Conservation (phyloP, 805 yeast genomes). For the Myxozyma melibiosi region DNA sequence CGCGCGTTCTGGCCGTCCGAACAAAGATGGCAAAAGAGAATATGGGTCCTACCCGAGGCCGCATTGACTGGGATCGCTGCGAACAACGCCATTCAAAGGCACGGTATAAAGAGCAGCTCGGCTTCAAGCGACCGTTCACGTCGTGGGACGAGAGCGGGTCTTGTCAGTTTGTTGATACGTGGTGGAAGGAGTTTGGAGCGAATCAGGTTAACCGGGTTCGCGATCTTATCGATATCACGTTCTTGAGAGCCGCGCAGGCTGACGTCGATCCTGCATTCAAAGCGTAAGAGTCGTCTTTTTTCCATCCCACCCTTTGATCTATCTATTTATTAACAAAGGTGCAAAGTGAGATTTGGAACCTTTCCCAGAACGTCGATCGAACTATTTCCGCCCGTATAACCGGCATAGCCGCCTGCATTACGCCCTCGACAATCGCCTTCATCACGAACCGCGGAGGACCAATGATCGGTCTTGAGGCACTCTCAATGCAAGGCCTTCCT, state of each 20-base stretch:
- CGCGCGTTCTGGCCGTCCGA: slow-evolving; percentile 9
- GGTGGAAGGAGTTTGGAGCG: slow-evolving; percentile 19
- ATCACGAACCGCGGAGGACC: slow-evolving; percentile 28
- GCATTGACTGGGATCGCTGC: slow-evolving; percentile 17
- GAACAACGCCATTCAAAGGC: slow-evolving; percentile 19
- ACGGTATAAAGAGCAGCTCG: slow-evolving; percentile 11
- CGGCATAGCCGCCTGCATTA: slow-evolving; percentile 18
- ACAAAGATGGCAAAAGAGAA: not conserved
- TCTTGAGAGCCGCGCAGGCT: slow-evolving; percentile 15
- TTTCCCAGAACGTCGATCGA: slow-evolving; percentile 24
- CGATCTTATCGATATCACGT: slow-evolving; percentile 15
- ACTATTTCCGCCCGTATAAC: slow-evolving; percentile 4
- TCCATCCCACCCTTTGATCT: not conserved
- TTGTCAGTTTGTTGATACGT: slow-evolving; percentile 6
- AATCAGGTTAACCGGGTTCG: slow-evolving; percentile 17
- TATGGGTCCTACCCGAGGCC: not conserved
- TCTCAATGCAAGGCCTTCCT: slow-evolving; percentile 21
- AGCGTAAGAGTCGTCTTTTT: not conserved
- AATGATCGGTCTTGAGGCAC: slow-evolving; percentile 22
- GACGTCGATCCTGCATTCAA: slow-evolving; percentile 15
- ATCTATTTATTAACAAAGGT: not conserved
- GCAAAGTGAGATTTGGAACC: slow-evolving; percentile 15
- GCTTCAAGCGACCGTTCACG: slow-evolving; percentile 11
- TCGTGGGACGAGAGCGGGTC: slow-evolving; percentile 13
- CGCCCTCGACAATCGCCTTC: slow-evolving; percentile 21